Conservation (phyloP, 495 filamentous ascomycete species). For the Amphirosellinia nigrospora region DNA sequence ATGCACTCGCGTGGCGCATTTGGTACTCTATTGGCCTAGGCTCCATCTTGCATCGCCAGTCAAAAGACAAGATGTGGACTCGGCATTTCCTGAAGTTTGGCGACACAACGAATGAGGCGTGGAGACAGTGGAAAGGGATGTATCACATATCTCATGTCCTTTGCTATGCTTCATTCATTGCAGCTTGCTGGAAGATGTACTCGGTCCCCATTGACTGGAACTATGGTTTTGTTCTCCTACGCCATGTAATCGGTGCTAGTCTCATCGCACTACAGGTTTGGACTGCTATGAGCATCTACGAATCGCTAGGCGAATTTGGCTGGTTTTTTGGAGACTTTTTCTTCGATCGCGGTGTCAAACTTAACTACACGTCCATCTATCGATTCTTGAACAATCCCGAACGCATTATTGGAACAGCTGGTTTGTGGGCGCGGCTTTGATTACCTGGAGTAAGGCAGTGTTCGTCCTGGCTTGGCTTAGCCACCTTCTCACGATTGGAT, state of each 20-base stretch:
- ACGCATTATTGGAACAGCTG: slow-evolving; percentile 88
- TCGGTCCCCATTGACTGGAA: slow-evolving; percentile 80
- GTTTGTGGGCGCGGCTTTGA: slow-evolving; percentile 93
- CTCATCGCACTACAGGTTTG: slow-evolving; percentile 88
- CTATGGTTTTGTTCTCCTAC: slow-evolving; percentile 80
- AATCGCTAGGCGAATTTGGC: slow-evolving; percentile 95
- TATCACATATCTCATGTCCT: slow-evolving; percentile 91
- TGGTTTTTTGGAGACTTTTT: slow-evolving; percentile 99
- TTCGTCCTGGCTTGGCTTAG: slow-evolving; percentile 84
- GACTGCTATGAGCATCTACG: slow-evolving; percentile 93
- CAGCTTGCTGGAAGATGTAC: slow-evolving; percentile 97
- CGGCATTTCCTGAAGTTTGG: slow-evolving; percentile 97
- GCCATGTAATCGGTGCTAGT: slow-evolving; percentile 82
- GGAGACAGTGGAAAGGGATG: slow-evolving; percentile 97
- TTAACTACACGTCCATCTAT: slow-evolving; percentile 97
- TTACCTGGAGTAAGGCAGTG: slow-evolving; percentile 83
- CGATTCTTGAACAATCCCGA: slow-evolving; percentile 98
- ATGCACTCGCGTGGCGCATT: slow-evolving; percentile 82
- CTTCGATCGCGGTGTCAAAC: slow-evolving; percentile 83
- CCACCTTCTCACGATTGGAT: slow-evolving; percentile 81
- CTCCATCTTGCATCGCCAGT: slow-evolving; percentile 81
- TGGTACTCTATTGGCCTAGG: slow-evolving; percentile 94
- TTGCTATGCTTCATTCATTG: slow-evolving; percentile 87
- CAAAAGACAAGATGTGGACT: slow-evolving; percentile 89
- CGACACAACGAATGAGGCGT: slow-evolving; percentile 86